Percentiles rank a stretch among this genome's conserved stretches.
Conservation (phyloP, 73 alveolate genomes). For the Paramecium octaurelia region DNA sequence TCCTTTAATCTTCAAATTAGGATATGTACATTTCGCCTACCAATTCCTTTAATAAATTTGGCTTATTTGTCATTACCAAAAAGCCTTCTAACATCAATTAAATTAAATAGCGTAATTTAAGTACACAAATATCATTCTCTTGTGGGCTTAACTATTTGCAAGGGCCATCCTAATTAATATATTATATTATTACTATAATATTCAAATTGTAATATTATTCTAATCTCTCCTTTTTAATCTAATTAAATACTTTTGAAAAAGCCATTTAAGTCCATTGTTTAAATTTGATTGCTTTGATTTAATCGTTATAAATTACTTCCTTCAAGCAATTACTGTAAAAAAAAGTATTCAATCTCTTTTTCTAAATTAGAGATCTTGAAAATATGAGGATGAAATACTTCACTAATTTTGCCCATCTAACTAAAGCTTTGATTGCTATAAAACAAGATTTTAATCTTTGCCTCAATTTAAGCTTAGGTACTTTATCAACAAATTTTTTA, state of each 20-base stretch:
- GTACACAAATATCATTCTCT: neutral
- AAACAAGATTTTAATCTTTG: neutral
- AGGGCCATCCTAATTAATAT: neutral
- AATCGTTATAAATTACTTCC: constrained; percentile 1
- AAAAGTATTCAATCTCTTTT: neutral
- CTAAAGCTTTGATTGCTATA: neutral
- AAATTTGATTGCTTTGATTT: neutral
- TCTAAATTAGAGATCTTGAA: neutral
- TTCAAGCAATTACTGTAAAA: neutral
- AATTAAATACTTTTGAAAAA: neutral
- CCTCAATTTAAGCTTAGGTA: neutral
- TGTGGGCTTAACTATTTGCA: neutral
- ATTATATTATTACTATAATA: neutral
- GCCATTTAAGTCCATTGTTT: neutral
- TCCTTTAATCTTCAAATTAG: neutral
- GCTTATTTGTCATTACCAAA: neutral
- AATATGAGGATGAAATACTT: neutral
- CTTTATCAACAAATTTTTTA: neutral
- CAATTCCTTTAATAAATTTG: neutral
- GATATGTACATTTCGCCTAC: neutral
- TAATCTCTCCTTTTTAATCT: neutral
- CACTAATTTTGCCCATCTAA: neutral
- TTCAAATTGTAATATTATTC: neutral
- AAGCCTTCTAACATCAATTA: neutral
- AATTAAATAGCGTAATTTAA: neutral